These are phyloP conservation scores for Colletotrichum chlorophyti DNA, from an alignment of 2,329 filamentous ascomycete species.

Conservation along the genomic window DNA sequence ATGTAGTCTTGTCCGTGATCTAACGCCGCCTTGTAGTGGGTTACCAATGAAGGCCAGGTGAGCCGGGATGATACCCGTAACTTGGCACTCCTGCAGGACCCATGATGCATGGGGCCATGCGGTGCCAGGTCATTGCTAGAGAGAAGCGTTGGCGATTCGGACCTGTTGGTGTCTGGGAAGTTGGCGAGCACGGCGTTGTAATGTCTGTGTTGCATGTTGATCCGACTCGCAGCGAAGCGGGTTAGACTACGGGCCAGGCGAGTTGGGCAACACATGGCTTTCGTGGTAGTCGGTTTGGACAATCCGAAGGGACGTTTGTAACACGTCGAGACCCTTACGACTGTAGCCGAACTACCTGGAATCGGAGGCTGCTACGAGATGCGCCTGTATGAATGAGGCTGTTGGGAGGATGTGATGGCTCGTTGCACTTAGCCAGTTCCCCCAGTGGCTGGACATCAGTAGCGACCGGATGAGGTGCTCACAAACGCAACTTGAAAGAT, in stretches of 20 bases:
- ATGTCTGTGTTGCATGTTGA: background rate
- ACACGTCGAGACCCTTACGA: no score
- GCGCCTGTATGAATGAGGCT: conserved; percentile 2
- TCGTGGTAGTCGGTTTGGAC: background rate
- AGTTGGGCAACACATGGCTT: background rate
- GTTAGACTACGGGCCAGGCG: no score
- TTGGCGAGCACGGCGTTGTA: background rate
- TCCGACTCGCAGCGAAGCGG: background rate
- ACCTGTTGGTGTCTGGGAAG: background rate
- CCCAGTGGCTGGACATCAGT: no score
- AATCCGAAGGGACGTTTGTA: no score
- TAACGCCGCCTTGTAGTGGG: background rate
- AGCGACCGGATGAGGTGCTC: no score
- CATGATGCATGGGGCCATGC: conserved; percentile 27
- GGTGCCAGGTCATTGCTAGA: conserved; percentile 9
- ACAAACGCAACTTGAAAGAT: no score
- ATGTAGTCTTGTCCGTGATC: no score
- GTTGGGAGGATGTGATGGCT: background rate
- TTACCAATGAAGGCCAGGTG: conserved; percentile 9
- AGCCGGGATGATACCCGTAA: conserved; percentile 19
- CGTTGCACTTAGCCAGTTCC: no score
- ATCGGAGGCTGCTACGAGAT: background rate
- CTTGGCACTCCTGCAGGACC: background rate
- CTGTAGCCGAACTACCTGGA: no score
- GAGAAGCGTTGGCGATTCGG: background rate